These are phyloP conservation scores for Daldinia sp. DNA, from an alignment of 2,329 filamentous ascomycete genomes.

Conservation along the genomic window DNA sequence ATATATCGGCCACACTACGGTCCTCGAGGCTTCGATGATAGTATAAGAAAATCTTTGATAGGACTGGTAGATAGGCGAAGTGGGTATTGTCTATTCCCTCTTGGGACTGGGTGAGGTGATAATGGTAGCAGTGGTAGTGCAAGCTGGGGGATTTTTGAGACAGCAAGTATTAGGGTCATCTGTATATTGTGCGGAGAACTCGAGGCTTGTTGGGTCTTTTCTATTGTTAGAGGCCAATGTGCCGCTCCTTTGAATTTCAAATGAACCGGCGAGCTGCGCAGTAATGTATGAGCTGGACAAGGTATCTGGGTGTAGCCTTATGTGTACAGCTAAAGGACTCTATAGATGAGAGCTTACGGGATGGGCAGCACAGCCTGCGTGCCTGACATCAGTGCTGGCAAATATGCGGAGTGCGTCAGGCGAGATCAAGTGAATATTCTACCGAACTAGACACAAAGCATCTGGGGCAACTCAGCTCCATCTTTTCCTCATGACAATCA, in stretches of 20 bases:
- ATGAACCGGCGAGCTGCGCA: conserved; percentile 37
- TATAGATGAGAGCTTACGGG: conserved; percentile 36
- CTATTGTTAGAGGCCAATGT: conserved; percentile 42
- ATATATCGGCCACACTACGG: conserved; percentile 49
- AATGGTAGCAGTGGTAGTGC: conserved; percentile 48
- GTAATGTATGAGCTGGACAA: conserved; percentile 43
- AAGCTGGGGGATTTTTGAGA: conserved; percentile 50
- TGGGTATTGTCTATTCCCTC: conserved; percentile 48
- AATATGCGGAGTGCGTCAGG: conserved; percentile 41
- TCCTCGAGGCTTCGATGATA: conserved; percentile 46
- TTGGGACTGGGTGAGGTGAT: conserved; percentile 45
- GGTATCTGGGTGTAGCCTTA: conserved; percentile 47
- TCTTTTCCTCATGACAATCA: conserved; percentile 46
- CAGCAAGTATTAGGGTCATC: conserved; percentile 49
- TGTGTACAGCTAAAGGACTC: conserved; percentile 36
- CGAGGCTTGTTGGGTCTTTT: conserved; percentile 46
- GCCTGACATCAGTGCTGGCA: conserved; percentile 40
- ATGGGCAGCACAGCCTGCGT: conserved; percentile 39
- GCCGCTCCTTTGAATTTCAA: conserved; percentile 34
- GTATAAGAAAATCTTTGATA: conserved; percentile 44
- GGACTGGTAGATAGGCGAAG: conserved; percentile 41
- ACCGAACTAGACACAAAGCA: conserved; percentile 41
- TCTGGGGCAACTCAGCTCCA: conserved; percentile 38
- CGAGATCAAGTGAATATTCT: conserved; percentile 40
- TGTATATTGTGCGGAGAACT: conserved; percentile 42